Base-by-base conservation (phyloP, 2,329 filamentous ascomycete genomes). In the Ophiostoma populinum region DNA sequence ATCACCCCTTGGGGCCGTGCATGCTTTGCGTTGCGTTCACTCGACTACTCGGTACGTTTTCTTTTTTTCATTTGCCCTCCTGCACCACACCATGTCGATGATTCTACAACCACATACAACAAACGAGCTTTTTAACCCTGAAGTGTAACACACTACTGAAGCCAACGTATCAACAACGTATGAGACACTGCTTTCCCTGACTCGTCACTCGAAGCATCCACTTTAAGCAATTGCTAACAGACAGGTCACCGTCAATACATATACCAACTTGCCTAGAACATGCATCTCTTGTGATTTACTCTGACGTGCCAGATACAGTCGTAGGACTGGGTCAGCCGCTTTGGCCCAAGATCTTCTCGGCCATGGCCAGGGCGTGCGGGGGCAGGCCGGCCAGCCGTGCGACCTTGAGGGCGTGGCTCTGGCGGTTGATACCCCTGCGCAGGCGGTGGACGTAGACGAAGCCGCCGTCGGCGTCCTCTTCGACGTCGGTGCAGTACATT, bases 391-490 rank as follows among this genome's bases (percentile, higher is more conserved):
- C 92, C 45, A 95, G 58, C 42, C 68, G 67, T 2, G 90, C 90
- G n/a, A 98, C 90, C 51, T 94, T 95, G 40, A 98, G 60, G 13
- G 92, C 90, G 57, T 98, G 90, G 42, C 82, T 92, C 44, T 79
- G 64, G 34, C 75, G 69, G 55, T 95, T 98, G 38, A 93, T 71
- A 0, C 90, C 90, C 51, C 66, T 73, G 36, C 71, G 70, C 54
- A 98, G 56, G 45, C 68, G 78, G 58, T 98, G 86, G 37, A 92
- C 67, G 58, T 92, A 98, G 27, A 79, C 73, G 52, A 94, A 98
- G 0, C 74, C 74, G 1, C 71, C 69, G 0, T 63, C 56, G 7
- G 59, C 62, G 34, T 80, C 75, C 51, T 94, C 86, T 16, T 75
- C 65, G 7, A 98, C 71, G 55, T 94, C 83, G 0, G 90, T 95